phyloP scores from a whole-genome alignment of 768 basidiomycete species.

The Tylopilus sp. region DNA sequence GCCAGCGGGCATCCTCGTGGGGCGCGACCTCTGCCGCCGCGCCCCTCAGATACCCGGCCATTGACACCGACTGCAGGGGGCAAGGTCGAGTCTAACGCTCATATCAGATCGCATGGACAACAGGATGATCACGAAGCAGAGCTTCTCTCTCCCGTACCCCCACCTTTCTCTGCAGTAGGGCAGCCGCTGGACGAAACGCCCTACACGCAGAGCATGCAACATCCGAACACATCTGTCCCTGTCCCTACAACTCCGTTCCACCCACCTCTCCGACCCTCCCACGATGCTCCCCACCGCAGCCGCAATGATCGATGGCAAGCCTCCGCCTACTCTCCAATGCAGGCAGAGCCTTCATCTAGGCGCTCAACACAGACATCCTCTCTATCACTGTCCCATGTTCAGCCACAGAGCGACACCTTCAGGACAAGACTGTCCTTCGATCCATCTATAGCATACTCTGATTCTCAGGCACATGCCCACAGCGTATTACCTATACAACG shows the following conservation, averaged over 20 bases:
- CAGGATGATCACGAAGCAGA: constrained; percentile 2
- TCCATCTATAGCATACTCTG: constrained; percentile 46
- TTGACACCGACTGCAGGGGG: neutral
- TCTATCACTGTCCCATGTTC: constrained; percentile 1
- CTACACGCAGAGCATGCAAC: constrained; percentile 26
- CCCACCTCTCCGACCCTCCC: constrained; percentile 21
- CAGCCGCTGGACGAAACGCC: constrained; percentile 38
- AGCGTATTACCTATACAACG: constrained; percentile 6
- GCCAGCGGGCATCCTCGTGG: constrained; percentile 2
- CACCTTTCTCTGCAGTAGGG: constrained; percentile 30
- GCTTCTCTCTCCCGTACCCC: constrained; percentile 27
- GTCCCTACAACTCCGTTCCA: constrained; percentile 22
- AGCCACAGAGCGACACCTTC: constrained; percentile 1
- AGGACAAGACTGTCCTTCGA: constrained; percentile 36
- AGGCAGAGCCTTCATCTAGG: constrained; percentile 19
- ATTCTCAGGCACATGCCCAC: constrained; percentile 10
- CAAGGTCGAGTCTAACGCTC: neutral
- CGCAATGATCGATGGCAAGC: constrained; percentile 5
- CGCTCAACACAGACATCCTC: constrained; percentile 14
- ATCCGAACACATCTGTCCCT: constrained; percentile 20
- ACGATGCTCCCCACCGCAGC: constrained; percentile 16
- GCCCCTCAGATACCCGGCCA: constrained; percentile 12
- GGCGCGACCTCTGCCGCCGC: constrained; percentile 26
- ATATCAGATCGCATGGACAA: constrained; percentile 3
- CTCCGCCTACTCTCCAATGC: constrained; percentile 2